Evolutionary conservation across 2,329 filamentous ascomycete genomes (phyloP), one percentile per base, ranked within the genome.

Genomic region (Aspergillus piperis): DNA sequence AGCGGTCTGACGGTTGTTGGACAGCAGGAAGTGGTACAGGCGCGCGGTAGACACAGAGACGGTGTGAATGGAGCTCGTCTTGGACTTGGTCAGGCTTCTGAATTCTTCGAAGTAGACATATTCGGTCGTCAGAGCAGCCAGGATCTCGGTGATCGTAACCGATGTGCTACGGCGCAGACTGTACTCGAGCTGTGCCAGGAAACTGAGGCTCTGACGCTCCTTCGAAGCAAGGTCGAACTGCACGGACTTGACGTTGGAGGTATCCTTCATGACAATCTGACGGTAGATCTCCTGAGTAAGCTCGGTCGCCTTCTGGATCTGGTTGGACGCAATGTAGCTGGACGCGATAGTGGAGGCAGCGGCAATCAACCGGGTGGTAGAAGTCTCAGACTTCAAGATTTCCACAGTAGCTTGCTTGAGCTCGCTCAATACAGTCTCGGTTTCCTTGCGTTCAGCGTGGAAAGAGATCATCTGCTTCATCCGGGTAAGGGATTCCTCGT

Each of bases 131-230:
- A 82, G 67, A 38, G 78, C 72, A 4, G 80, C 75, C 54, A 81
- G 73, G 47, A 78, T 77, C 54, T 80, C 78, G 13, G 74, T 78
- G 11, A 81, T 64, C 5, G 75, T 75, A 50, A 68, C 63, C 2
- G 69, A 70, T 42, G 63, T 54, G 49, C 44, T 44, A 5, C 59
- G 52, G 32, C 67, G 70, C 15, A 78, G 68, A 51, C 68, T 75
- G 63, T 80, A 76, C 65, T 82, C 77, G 1, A 82, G 68, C 57
- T 80, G 77, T 17, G 80, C 80, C 19, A 82, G 66, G 72, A 81
- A 82, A 10, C 77, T 75, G 13, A 78, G 69, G 52, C 70, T 72
- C 50, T 74, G 69, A n/a, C 72, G 75, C 8, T 70, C 70, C 54
- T 71, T 71, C 1, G 69, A 66, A 1, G 75, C 69, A 5, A 78